A percentile compares a stretch with the other conserved stretches of the same genome.
Conservation (phyloP, 306 rosid genomes). For the Cajanus cajan region DNA sequence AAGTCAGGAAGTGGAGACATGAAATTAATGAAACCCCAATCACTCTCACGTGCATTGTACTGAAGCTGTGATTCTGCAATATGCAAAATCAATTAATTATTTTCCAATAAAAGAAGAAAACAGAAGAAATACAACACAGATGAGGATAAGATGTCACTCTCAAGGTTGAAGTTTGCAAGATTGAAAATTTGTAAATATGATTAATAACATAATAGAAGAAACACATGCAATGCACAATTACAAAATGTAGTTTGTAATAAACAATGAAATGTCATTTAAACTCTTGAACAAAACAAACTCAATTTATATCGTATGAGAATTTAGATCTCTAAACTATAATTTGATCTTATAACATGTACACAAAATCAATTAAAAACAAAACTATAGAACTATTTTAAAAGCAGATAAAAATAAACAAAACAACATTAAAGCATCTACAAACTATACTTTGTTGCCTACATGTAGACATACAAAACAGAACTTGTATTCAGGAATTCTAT, state of each 20-base stretch:
- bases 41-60: background rate
- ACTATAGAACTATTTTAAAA: background rate
- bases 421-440: background rate
- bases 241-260: background rate
- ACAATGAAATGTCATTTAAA: background rate
- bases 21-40: background rate
- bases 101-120: background rate
- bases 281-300: background rate
- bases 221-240: background rate
- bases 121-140: background rate
- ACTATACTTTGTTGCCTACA: background rate
- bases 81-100: background rate
- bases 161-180: background rate
- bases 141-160: background rate
- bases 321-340: background rate
- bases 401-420: background rate
- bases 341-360: background rate
- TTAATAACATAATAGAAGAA: background rate
- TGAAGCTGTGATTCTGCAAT: background rate
- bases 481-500: background rate
- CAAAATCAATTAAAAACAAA: background rate
- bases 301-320: background rate
- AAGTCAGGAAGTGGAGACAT: background rate
- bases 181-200: background rate
- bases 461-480: background rate